A percentile compares a stretch with the other conserved stretches of the same genome.
These are phyloP conservation scores for Diplogelasinospora grovesii DNA, from an alignment of 495 filamentous ascomycete species.

Conservation along the genomic window DNA sequence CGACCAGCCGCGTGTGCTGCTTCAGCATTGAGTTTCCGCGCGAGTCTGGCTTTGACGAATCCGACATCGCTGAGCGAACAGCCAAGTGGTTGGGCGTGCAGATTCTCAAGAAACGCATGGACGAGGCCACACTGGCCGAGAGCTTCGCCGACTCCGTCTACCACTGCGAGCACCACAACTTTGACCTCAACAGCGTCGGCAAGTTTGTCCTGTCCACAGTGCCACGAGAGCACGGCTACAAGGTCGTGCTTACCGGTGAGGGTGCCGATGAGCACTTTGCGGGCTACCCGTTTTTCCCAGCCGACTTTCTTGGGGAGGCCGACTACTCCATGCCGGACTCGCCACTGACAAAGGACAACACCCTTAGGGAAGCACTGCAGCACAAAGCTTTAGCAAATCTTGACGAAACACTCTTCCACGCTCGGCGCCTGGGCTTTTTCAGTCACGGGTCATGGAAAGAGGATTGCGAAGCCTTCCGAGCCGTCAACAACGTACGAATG, in stretches of 20 bases:
- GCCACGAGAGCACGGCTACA: slow-evolving; percentile 36
- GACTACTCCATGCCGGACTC: slow-evolving; percentile 33
- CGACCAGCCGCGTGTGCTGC: slow-evolving; percentile 28
- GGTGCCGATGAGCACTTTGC: slow-evolving; percentile 49
- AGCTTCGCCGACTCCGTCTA: slow-evolving; percentile 44
- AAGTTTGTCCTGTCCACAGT: slow-evolving; percentile 39
- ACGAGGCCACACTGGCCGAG: slow-evolving; percentile 37
- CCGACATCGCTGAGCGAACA: too few species aligned
- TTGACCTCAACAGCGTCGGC: slow-evolving; percentile 43
- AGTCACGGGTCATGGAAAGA: neutral
- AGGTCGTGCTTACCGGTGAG: slow-evolving; percentile 48
- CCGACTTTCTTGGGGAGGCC: slow-evolving; percentile 38
- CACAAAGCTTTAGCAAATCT: neutral
- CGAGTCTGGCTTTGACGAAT: slow-evolving; percentile 40
- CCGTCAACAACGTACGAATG: slow-evolving; percentile 2
- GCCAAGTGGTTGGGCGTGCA: slow-evolving; percentile 29
- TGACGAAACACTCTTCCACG: neutral
- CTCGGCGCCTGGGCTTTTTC: slow-evolving; percentile 1
- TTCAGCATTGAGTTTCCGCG: slow-evolving; percentile 45
- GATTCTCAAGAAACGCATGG: slow-evolving; percentile 46
- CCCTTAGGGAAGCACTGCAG: slow-evolving; percentile 8
- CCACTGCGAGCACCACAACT: slow-evolving; percentile 39
- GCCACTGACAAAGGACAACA: slow-evolving; percentile 3
- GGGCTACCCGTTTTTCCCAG: slow-evolving; percentile 39
- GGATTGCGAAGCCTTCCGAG: neutral